Percentiles rank a stretch among this genome's conserved stretches.
These are phyloP conservation scores for Ganoderma boninense DNA, from an alignment of 1,284 basidiomycete genomes.

Conservation along the genomic window DNA sequence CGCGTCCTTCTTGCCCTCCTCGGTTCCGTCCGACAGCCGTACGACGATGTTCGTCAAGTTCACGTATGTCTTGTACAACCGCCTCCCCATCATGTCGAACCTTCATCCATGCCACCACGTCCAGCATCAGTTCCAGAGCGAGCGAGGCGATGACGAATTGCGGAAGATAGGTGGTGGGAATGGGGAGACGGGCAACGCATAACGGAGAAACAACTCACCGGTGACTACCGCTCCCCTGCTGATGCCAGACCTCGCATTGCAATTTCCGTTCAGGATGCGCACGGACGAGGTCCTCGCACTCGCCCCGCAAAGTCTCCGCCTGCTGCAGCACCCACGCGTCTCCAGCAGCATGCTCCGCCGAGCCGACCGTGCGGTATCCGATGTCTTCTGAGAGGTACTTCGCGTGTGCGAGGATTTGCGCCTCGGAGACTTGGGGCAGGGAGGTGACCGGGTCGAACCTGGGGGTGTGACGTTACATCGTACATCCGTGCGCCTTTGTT, in stretches of 20 bases:
- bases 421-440: constrained; percentile 76
- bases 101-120: constrained; percentile 45
- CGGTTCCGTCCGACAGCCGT: constrained; percentile 85
- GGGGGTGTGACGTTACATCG: background rate
- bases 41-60: constrained; percentile 91
- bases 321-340: constrained; percentile 85
- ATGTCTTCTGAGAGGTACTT: constrained; percentile 82
- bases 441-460: constrained; percentile 63
- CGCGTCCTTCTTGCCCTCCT: constrained; percentile 79
- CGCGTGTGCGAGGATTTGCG: constrained; percentile 67
- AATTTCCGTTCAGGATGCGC: constrained; percentile 62
- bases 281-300: constrained; percentile 66
- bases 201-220: constrained; percentile 56
- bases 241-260: constrained; percentile 89
- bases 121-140: background rate
- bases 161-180: background rate
- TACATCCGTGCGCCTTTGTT: background rate
- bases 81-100: constrained; percentile 86
- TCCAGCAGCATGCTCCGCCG: constrained; percentile 85
- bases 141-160: background rate
- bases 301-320: constrained; percentile 63
- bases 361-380: constrained; percentile 94
- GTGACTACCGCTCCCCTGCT: constrained; percentile 87
- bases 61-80: constrained; percentile 92
- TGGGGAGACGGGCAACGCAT: background rate